A percentile compares a stretch with the other conserved stretches of the same genome.
Evolutionary conservation across 257 asterid species (phyloP).

Genomic region (Anisodus tanguticus): DNA sequence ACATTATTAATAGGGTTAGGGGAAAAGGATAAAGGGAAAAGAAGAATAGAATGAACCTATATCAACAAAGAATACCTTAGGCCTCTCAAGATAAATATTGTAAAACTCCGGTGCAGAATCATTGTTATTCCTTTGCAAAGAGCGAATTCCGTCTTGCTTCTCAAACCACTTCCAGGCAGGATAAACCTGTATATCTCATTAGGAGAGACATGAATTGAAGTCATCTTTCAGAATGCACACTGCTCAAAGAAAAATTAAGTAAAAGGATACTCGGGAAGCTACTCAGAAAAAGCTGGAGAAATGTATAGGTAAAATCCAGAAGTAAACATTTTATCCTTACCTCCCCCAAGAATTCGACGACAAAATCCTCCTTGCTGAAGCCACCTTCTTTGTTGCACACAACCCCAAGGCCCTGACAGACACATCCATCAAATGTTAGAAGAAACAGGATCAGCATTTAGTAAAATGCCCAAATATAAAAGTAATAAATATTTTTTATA

Average conservation of each 20-base stretch:
- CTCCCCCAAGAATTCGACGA: constrained; percentile 99
- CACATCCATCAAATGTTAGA: constrained; percentile 31
- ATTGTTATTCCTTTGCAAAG: constrained; percentile 85
- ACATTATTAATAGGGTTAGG: constrained; percentile 33
- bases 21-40: constrained; percentile 16
- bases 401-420: constrained; percentile 94
- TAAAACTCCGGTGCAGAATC: constrained; percentile 99
- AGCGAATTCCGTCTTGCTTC: constrained; percentile 98
- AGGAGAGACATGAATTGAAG: constrained; percentile 26
- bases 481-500: background rate
- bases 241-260: background rate
- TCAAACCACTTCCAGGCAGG: constrained; percentile 99
- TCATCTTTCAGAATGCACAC: background rate
- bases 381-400: constrained; percentile 98
- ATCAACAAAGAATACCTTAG: constrained; percentile 65
- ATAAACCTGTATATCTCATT: constrained; percentile 63
- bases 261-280: background rate
- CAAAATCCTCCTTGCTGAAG: constrained; percentile 88
- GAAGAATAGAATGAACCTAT: constrained; percentile 7
- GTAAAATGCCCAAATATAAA: constrained; percentile 7
- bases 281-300: background rate
- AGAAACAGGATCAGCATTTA: constrained; percentile 12
- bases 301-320: constrained; percentile 12
- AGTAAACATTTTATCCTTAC: constrained; percentile 43
- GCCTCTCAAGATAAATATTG: constrained; percentile 97